Percentiles rank a stretch among this genome's conserved stretches.
These are phyloP conservation scores for Acacia pycnantha DNA, from an alignment of 331 rosid species.

Conservation along the genomic window DNA sequence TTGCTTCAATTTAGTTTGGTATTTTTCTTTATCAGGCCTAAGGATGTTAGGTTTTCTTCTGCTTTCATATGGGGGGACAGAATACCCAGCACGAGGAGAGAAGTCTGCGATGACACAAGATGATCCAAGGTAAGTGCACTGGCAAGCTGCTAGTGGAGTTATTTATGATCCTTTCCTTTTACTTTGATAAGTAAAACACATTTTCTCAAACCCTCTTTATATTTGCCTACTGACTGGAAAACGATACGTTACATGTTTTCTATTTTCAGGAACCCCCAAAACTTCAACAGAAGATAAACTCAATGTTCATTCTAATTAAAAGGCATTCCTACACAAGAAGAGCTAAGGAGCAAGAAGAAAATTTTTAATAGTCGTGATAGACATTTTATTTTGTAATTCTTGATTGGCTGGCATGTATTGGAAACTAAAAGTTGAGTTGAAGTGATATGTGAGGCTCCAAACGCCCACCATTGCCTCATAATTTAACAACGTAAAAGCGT, in stretches of 20 bases:
- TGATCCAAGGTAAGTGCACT: constrained; percentile 27
- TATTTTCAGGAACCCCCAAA: constrained; percentile 25
- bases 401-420: background rate
- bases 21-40: constrained; percentile 7
- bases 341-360: constrained; percentile 29
- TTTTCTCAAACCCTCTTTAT: background rate
- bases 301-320: constrained; percentile 30
- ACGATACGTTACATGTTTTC: constrained; percentile 31
- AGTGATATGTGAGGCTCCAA: background rate
- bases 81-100: constrained; percentile 21
- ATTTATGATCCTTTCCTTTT: background rate
- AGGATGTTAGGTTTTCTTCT: constrained; percentile 13
- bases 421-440: background rate
- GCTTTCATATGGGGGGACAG: constrained; percentile 29
- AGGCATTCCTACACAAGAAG: constrained; percentile 36
- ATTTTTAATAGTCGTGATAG: constrained; percentile 14
- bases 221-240: background rate
- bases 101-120: constrained; percentile 13
- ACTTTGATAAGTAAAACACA: background rate
- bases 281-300: constrained; percentile 27
- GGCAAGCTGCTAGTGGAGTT: background rate
- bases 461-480: background rate
- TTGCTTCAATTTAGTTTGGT: background rate
- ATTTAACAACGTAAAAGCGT: background rate
- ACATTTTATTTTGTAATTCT: background rate